Evolutionary conservation across 1,284 basidiomycete species (phyloP).

Genomic region (Tilletia walkeri): DNA sequence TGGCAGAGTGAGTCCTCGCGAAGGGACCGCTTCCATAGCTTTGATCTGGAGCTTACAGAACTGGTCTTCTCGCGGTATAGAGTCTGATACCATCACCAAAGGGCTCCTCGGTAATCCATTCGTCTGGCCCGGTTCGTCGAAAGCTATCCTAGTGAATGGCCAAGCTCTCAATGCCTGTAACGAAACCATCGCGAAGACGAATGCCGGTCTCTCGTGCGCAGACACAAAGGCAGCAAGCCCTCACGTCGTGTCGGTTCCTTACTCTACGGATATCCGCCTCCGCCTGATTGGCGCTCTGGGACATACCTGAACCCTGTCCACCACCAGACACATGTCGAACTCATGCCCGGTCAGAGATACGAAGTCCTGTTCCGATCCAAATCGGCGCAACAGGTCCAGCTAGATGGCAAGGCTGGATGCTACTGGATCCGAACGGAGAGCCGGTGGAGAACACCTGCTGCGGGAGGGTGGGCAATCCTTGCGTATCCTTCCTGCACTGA

Average conservation of each 20-base stretch:
- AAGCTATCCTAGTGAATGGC: conserved; percentile 40
- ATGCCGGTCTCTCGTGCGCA: conserved; percentile 4
- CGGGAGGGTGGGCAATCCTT: conserved; percentile 22
- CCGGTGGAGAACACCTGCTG: conserved; percentile 27
- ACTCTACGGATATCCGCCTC: conserved; percentile 33
- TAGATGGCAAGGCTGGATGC: conserved; percentile 29
- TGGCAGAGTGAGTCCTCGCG: conserved; percentile 5
- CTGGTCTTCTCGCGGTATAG: neutral
- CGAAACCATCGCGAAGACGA: conserved; percentile 19
- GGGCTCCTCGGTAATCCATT: conserved; percentile 35
- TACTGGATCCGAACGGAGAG: conserved; percentile 40
- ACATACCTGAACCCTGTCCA: conserved; percentile 29
- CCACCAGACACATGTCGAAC: conserved; percentile 29
- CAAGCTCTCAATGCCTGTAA: conserved; percentile 28
- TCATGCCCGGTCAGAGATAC: conserved; percentile 43
- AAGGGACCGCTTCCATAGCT: neutral
- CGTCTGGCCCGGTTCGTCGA: conserved; percentile 39
- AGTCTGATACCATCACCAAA: conserved; percentile 15
- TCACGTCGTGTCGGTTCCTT: conserved; percentile 32
- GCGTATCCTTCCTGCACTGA: conserved; percentile 18
- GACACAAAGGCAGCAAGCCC: conserved; percentile 6
- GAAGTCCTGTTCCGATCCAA: conserved; percentile 31
- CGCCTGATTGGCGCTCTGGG: conserved; percentile 33
- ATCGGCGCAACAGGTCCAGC: conserved; percentile 20
- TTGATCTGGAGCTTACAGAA: neutral